phyloP scores from a whole-genome alignment of 129 eudicot genomes.

The Artemisia annua region DNA sequence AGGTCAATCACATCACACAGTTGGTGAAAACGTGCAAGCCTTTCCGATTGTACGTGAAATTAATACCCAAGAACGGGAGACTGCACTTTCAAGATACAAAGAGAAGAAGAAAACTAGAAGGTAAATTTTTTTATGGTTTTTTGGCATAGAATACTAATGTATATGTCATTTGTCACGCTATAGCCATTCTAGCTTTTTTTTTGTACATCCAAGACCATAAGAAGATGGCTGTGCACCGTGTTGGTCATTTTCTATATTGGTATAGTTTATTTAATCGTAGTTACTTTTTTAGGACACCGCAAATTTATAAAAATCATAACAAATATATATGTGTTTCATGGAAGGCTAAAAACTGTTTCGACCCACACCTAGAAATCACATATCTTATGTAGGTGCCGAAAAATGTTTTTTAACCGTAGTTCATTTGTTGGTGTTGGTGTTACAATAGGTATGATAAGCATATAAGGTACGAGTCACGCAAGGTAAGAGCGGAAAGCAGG shows the following conservation, averaged over 20 bases:
- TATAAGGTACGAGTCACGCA: constrained; percentile 87
- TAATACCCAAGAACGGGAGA: constrained; percentile 69
- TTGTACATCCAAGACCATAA: too few relatives aligned
- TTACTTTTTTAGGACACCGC: not conserved
- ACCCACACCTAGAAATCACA: not conserved
- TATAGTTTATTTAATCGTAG: not conserved
- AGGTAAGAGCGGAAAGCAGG: constrained; percentile 87
- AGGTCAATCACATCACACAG: constrained; percentile 34
- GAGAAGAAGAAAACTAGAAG: constrained; percentile 92
- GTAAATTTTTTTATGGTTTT: constrained; percentile 4
- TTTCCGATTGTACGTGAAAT: constrained; percentile 56
- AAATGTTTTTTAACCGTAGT: not conserved
- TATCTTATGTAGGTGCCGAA: not conserved
- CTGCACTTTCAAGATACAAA: constrained; percentile 88
- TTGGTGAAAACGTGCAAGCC: constrained; percentile 30
- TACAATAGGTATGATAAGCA: constrained; percentile 84
- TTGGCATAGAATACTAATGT: too few relatives aligned
- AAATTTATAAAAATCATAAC: not conserved
- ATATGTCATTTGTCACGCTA: too few relatives aligned
- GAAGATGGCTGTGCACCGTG: too few relatives aligned
- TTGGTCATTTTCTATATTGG: too few relatives aligned
- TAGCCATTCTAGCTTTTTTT: too few relatives aligned
- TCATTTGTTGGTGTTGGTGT: not conserved
- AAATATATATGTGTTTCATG: not conserved
- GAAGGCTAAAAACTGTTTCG: not conserved